A percentile compares a stretch with the other conserved stretches of the same genome.
phyloP scores from a whole-genome alignment of 2,329 filamentous ascomycete species.

The Didymella keratinophila region DNA sequence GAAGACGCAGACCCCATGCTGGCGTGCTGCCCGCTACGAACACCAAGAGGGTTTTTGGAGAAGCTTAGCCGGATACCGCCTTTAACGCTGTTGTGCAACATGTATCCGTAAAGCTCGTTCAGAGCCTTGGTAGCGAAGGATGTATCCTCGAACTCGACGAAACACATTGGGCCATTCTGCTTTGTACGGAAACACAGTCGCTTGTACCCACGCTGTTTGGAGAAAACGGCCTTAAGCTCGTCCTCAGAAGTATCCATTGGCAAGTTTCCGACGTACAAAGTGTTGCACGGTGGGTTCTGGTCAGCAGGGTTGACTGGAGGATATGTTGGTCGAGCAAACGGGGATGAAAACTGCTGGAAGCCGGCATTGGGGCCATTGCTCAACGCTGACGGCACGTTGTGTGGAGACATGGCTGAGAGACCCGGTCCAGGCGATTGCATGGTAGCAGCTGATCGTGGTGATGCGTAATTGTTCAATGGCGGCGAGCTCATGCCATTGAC shows the following conservation, averaged over 20 bases:
- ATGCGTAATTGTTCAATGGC: slow-evolving; percentile 58
- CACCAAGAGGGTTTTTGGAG: slow-evolving; percentile 95
- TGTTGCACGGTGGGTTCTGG: slow-evolving; percentile 97
- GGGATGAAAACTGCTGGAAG: slow-evolving; percentile 64
- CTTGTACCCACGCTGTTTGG: slow-evolving; percentile 93
- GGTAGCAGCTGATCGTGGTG: slow-evolving; percentile 58
- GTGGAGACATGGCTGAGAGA: slow-evolving; percentile 53
- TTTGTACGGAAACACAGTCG: slow-evolving; percentile 94
- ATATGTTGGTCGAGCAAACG: slow-evolving; percentile 71
- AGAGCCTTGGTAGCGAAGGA: slow-evolving; percentile 91
- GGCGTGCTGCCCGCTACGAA: slow-evolving; percentile 76
- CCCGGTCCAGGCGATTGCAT: slow-evolving; percentile 59
- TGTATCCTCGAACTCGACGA: slow-evolving; percentile 96
- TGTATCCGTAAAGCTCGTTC: slow-evolving; percentile 85
- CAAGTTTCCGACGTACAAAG: slow-evolving; percentile 95
- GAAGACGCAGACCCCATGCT: slow-evolving; percentile 61
- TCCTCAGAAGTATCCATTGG: slow-evolving; percentile 93
- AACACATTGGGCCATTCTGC: slow-evolving; percentile 96
- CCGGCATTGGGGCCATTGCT: slow-evolving; percentile 57
- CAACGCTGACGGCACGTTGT: slow-evolving; percentile 67
- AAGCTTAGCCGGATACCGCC: slow-evolving; percentile 95
- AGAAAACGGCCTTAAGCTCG: slow-evolving; percentile 92
- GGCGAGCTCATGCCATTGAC: slow-evolving; percentile 59
- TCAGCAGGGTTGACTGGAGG: slow-evolving; percentile 93
- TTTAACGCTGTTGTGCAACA: slow-evolving; percentile 89